Conservation (phyloP, 2,329 filamentous ascomycete genomes). For the Trichocomaceae sp. region DNA sequence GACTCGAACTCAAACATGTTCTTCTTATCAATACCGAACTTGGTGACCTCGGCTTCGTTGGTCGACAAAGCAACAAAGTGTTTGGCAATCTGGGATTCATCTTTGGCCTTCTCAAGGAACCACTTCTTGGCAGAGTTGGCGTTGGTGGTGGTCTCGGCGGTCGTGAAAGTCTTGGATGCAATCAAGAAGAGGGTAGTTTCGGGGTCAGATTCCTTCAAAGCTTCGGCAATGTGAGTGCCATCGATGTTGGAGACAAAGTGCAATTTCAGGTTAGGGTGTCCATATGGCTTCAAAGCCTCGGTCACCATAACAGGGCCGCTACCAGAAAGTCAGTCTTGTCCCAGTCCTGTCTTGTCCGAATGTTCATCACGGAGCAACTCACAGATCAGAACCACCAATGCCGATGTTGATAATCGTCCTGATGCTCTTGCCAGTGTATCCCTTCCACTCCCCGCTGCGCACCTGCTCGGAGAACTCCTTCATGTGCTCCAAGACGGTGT, state of each 20-base stretch:
- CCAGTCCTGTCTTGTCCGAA: background rate
- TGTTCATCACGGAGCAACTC: slow-evolving; percentile 38
- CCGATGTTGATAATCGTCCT: slow-evolving; percentile 95
- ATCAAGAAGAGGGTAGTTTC: slow-evolving; percentile 99
- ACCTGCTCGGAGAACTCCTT: slow-evolving; percentile 96
- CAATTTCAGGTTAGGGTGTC: slow-evolving; percentile 73
- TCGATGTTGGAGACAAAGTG: slow-evolving; percentile 99
- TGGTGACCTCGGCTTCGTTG: slow-evolving; percentile 89
- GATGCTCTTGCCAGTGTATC: slow-evolving; percentile 93
- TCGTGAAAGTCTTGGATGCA: slow-evolving; percentile 99
- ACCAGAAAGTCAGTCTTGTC: background rate
- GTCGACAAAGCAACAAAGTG: slow-evolving; percentile 98
- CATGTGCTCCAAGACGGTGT: slow-evolving; percentile 90
- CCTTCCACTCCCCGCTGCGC: slow-evolving; percentile 92
- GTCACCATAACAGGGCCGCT: slow-evolving; percentile 98
- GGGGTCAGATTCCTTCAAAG: slow-evolving; percentile 77
- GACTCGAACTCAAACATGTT: slow-evolving; percentile 99
- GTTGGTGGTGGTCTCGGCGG: slow-evolving; percentile 93
- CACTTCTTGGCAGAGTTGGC: slow-evolving; percentile 94
- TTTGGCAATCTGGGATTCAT: slow-evolving; percentile 73
- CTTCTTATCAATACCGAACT: slow-evolving; percentile 97
- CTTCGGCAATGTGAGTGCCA: slow-evolving; percentile 94
- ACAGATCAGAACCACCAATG: slow-evolving; percentile 97
- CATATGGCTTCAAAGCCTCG: slow-evolving; percentile 93
- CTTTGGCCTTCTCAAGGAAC: slow-evolving; percentile 84